phyloP scores from a whole-genome alignment of 2,329 filamentous ascomycete species.

The Aureobasidium namibiae region DNA sequence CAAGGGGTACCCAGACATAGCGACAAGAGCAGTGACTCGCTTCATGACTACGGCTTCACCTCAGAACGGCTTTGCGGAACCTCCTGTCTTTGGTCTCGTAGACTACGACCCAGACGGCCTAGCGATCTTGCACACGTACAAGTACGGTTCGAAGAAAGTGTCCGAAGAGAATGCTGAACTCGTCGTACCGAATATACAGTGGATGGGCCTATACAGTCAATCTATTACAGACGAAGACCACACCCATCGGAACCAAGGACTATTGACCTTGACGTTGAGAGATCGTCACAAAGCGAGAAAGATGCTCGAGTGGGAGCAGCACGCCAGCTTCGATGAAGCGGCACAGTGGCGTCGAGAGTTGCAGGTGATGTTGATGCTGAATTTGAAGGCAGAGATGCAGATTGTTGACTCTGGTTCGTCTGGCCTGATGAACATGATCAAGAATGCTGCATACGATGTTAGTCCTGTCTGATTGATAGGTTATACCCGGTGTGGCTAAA shows the following conservation, averaged over 20 bases:
- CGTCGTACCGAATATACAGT: constrained; percentile 46
- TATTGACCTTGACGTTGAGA: constrained; percentile 43
- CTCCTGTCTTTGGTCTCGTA: constrained; percentile 54
- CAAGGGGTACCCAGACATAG: constrained; percentile 74
- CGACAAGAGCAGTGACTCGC: constrained; percentile 57
- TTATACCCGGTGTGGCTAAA: not conserved
- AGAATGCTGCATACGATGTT: not conserved
- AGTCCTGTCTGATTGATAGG: not conserved
- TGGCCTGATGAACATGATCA: constrained; percentile 19
- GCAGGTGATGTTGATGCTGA: constrained; percentile 65
- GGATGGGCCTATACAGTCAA: constrained; percentile 54
- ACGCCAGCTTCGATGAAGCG: constrained; percentile 4
- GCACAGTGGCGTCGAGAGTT: constrained; percentile 44
- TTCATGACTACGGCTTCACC: constrained; percentile 42
- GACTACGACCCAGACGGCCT: constrained; percentile 74
- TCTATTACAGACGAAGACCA: constrained; percentile 19
- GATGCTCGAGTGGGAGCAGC: constrained; percentile 36
- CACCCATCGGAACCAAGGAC: constrained; percentile 29
- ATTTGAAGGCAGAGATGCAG: constrained; percentile 71
- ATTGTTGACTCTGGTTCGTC: constrained; percentile 23
- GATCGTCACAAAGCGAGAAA: constrained; percentile 52
- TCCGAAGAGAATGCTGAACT: constrained; percentile 49
- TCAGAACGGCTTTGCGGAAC: constrained; percentile 31
- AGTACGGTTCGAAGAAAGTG: constrained; percentile 56
- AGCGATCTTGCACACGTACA: constrained; percentile 66